Evolutionary conservation across 2,329 filamentous ascomycete species (phyloP).

Genomic region (Akanthomyces dipterigenus): DNA sequence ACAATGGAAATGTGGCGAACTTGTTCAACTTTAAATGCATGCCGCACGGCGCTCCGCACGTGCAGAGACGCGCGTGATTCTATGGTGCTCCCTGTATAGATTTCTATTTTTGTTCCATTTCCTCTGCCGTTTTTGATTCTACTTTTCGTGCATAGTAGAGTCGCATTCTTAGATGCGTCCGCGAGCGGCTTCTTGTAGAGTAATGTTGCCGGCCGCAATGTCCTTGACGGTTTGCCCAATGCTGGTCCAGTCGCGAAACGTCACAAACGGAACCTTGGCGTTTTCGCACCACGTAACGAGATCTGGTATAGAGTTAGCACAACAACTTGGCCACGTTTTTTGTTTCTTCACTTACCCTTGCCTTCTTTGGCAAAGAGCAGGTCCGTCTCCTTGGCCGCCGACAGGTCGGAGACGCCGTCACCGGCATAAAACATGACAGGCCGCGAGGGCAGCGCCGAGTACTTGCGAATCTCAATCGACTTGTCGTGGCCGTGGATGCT

Average conservation of each 20-base stretch:
- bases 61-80: not conserved
- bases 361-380: slow-evolving; percentile 90
- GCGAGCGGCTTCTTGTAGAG: slow-evolving; percentile 61
- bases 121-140: not conserved
- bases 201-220: slow-evolving; percentile 66
- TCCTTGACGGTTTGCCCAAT: slow-evolving; percentile 72
- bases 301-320: slow-evolving; percentile 44
- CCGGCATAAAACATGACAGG: slow-evolving; percentile 92
- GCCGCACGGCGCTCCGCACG: not conserved
- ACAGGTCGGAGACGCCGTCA: slow-evolving; percentile 88
- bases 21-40: not conserved
- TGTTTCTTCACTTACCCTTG: slow-evolving; percentile 50
- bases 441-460: slow-evolving; percentile 66
- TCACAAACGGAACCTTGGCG: slow-evolving; percentile 78
- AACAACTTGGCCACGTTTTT: not conserved
- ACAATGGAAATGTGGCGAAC: not conserved
- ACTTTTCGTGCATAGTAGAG: not conserved
- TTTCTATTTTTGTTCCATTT: not conserved
- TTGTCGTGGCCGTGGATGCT: slow-evolving; percentile 95
- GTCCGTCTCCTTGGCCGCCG: slow-evolving; percentile 87
- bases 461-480: slow-evolving; percentile 82
- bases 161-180: slow-evolving; percentile 29
- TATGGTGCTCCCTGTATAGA: not conserved
- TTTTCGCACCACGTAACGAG: slow-evolving; percentile 81
- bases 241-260: slow-evolving; percentile 76